Evolutionary conservation across 305 asterid species (phyloP).

Genomic region (Fraxinus floribunda): DNA sequence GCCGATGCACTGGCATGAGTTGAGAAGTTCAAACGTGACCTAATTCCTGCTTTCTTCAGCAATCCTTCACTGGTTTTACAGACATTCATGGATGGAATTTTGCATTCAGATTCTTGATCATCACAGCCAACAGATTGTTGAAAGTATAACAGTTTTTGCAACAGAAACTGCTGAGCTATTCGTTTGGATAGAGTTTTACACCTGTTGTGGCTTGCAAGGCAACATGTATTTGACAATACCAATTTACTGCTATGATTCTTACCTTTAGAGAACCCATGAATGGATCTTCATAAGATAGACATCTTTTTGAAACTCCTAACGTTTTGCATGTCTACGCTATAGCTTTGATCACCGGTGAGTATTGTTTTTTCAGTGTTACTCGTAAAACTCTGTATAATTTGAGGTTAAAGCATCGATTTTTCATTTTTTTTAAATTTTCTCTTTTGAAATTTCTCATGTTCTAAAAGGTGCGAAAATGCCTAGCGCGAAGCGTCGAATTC

Average conservation of each 20-base stretch:
- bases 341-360: not conserved
- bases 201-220: not conserved
- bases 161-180: slow-evolving; percentile 23
- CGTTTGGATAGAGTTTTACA: slow-evolving; percentile 31
- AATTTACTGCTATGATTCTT: slow-evolving; percentile 19
- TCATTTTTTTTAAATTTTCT: not conserved
- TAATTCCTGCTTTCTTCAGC: slow-evolving; percentile 20
- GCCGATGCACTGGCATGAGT: slow-evolving; percentile 17
- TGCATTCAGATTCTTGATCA: slow-evolving; percentile 23
- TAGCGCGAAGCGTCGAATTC: too few species aligned
- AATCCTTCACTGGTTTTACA: slow-evolving; percentile 21
- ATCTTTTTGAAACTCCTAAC: slow-evolving; percentile 20
- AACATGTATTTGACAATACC: slow-evolving; percentile 23
- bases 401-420: not conserved
- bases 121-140: slow-evolving; percentile 12
- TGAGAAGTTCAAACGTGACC: slow-evolving; percentile 19
- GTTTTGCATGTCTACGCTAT: slow-evolving; percentile 18
- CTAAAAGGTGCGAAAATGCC: too few species aligned
- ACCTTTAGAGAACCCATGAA: slow-evolving; percentile 21
- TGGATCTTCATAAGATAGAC: slow-evolving; percentile 1
- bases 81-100: slow-evolving; percentile 17
- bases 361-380: not conserved
- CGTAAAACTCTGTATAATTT: not conserved
- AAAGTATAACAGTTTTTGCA: slow-evolving; percentile 8
- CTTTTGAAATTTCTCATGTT: not conserved